Base-by-base conservation (phyloP, 371 early-diverging fungal genomes). In the Haplosporangium sp. region DNA sequence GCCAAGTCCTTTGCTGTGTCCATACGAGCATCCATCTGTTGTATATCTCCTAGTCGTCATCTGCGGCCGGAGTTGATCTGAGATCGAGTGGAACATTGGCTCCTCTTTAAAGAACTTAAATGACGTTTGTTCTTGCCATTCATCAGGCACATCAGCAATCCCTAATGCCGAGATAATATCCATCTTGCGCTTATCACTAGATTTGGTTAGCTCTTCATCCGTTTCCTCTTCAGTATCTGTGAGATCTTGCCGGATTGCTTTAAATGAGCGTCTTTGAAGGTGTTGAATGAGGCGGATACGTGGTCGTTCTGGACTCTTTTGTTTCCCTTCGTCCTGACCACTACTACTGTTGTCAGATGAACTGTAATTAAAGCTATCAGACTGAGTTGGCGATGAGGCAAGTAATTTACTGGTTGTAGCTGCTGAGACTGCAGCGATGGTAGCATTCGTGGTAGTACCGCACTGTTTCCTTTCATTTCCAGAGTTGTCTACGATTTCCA, bases 141-240 rank as follows among this genome's bases (percentile, higher is more conserved):
- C 62, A 2, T 69, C 65, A 5, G 66, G 70, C 4, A 47, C n/a
- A n/a, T 67, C 72, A 0, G 65, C 62, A 19, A 72, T 77, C 9
- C 69, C 65, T 37, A 72, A 37, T 5, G 77, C 72, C 0, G 72
- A 55, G 11, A 71, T 77, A 39, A 77, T 39, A 40, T 72, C 72
- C 63, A 72, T 68, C n/a, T 72, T 63, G 44, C 57, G 50, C 35
- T 67, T 61, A 42, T 67, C 58, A 38, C 34, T 48, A 3, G 37
- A 13, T 40, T 8, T 50, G 20, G 42, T 37, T 48, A 50, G 48
- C 9, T 65, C 66, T n/a, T 70, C 76, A 20, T 66, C 67, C 9
- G 40, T 37, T 4, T 53, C 53, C 2, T 65, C 66, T 9, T 63
- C 64, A 19, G 34, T 4, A 10, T 64, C 55, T 40, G 55, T 55